phyloP scores from a whole-genome alignment of 2,329 filamentous ascomycete species.

The Elsinoe necatrix region DNA sequence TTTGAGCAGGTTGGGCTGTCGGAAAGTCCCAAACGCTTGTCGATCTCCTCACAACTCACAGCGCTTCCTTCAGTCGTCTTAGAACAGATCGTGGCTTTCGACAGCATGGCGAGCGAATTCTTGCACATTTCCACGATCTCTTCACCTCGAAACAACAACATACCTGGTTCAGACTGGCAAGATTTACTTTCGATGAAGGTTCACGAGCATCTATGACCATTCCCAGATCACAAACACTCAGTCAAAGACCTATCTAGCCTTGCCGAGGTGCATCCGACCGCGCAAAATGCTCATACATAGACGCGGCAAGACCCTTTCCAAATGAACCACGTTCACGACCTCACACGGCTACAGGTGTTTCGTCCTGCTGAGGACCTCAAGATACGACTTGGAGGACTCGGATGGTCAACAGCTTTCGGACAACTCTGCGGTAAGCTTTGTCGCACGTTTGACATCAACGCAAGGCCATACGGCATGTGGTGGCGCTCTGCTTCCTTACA shows the following conservation, averaged over 20 bases:
- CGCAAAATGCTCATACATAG: not conserved
- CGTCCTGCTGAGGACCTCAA: not conserved
- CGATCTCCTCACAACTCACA: too few species aligned
- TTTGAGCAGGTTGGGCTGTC: too few species aligned
- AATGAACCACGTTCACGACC: slow-evolving; percentile 1
- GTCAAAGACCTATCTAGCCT: not conserved
- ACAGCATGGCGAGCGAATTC: too few species aligned
- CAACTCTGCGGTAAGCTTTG: too few species aligned
- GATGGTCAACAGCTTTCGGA: too few species aligned
- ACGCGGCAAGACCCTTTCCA: slow-evolving; percentile 7
- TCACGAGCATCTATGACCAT: not conserved
- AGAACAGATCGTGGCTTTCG: too few species aligned
- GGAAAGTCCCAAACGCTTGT: too few species aligned
- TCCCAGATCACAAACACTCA: not conserved
- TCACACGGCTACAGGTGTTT: slow-evolving; percentile 9
- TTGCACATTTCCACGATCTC: too few species aligned
- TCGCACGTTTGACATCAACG: not conserved
- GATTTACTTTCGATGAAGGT: too few species aligned
- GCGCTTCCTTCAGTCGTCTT: too few species aligned
- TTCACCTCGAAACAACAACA: too few species aligned
- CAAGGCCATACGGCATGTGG: not conserved
- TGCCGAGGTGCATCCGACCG: not conserved
- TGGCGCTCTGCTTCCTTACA: not conserved
- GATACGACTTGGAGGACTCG: not conserved
- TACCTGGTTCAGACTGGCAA: too few species aligned